Percentiles rank a stretch among this genome's conserved stretches.
These are phyloP conservation scores for Microbotryum intermedium DNA, from an alignment of 1,284 basidiomycete species.

Conservation along the genomic window DNA sequence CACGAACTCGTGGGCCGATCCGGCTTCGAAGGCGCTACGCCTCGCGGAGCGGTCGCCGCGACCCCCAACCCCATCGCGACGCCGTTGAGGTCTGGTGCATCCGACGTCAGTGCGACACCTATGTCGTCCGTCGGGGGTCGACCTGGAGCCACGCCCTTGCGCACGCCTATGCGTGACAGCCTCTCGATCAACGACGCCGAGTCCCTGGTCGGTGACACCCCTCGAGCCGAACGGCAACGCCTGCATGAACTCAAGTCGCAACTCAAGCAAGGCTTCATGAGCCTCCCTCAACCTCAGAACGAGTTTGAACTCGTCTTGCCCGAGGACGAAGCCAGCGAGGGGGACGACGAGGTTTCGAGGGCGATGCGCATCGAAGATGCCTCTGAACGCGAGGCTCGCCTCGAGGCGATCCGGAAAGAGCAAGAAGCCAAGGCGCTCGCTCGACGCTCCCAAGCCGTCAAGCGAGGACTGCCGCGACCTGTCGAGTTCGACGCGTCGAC, in stretches of 20 bases:
- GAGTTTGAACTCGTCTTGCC: conserved; percentile 93
- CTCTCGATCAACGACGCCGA: conserved; percentile 69
- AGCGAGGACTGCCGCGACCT: conserved; percentile 76
- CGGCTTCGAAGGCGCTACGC: conserved; percentile 84
- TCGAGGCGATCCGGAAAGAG: conserved; percentile 61
- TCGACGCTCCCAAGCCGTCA: conserved; percentile 70
- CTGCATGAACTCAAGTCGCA: conserved; percentile 58
- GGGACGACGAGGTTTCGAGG: conserved; percentile 36
- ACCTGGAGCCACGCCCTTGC: conserved; percentile 61
- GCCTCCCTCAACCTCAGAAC: conserved; percentile 86
- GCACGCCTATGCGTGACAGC: conserved; percentile 85
- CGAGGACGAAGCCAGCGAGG: conserved; percentile 62
- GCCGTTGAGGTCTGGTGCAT: conserved; percentile 50
- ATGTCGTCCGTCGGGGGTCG: conserved; percentile 41
- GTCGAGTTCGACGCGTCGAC: conserved; percentile 64
- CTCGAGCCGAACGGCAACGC: conserved; percentile 60
- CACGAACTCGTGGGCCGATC: conserved; percentile 61
- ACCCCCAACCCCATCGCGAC: conserved; percentile 95
- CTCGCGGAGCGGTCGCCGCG: conserved; percentile 73
- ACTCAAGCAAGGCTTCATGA: conserved; percentile 71
- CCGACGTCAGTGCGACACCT: conserved; percentile 57
- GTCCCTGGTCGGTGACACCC: conserved; percentile 55
- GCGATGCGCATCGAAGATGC: conserved; percentile 69
- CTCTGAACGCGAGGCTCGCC: conserved; percentile 76
- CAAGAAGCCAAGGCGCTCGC: conserved; percentile 70